Conservation (phyloP, 2,329 filamentous ascomycete species). For the Paramyrothecium sp. region DNA sequence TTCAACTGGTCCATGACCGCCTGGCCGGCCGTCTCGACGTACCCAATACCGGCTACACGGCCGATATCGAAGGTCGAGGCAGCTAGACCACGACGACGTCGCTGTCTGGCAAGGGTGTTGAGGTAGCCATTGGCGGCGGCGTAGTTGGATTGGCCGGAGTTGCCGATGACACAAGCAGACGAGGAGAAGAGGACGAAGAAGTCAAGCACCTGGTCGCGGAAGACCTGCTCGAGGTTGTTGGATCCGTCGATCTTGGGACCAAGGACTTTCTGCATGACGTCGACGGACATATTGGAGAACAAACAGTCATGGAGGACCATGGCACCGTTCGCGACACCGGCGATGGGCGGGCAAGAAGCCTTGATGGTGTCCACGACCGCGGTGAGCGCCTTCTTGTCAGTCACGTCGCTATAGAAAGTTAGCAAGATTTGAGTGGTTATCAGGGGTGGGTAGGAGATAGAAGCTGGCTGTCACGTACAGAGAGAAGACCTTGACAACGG, state of each 20-base stretch:
- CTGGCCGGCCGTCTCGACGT: neutral
- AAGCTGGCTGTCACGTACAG: neutral
- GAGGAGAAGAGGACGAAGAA: conserved; percentile 44
- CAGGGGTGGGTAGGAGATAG: too few relatives aligned
- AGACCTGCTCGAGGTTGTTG: conserved; percentile 26
- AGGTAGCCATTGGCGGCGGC: conserved; percentile 36
- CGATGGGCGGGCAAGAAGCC: conserved; percentile 28
- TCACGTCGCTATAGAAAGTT: conserved; percentile 5
- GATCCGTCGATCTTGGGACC: conserved; percentile 37
- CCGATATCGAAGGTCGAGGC: conserved; percentile 37
- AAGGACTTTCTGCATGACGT: conserved; percentile 23
- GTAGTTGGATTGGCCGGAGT: conserved; percentile 35
- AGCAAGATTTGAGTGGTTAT: neutral
- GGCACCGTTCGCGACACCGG: conserved; percentile 41
- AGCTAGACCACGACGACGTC: conserved; percentile 29
- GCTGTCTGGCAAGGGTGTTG: conserved; percentile 21
- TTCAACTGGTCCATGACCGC: neutral
- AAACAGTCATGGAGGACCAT: conserved; percentile 38
- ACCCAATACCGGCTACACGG: neutral
- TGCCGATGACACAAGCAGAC: conserved; percentile 28
- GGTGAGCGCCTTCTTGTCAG: conserved; percentile 4
- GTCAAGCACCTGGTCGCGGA: conserved; percentile 26
- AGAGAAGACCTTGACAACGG: conserved; percentile 8
- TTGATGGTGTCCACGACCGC: conserved; percentile 9
- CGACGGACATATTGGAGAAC: conserved; percentile 27